These are phyloP conservation scores for Scheffersomyces titani DNA, from an alignment of 1,139 yeast genomes.

Conservation along the genomic window DNA sequence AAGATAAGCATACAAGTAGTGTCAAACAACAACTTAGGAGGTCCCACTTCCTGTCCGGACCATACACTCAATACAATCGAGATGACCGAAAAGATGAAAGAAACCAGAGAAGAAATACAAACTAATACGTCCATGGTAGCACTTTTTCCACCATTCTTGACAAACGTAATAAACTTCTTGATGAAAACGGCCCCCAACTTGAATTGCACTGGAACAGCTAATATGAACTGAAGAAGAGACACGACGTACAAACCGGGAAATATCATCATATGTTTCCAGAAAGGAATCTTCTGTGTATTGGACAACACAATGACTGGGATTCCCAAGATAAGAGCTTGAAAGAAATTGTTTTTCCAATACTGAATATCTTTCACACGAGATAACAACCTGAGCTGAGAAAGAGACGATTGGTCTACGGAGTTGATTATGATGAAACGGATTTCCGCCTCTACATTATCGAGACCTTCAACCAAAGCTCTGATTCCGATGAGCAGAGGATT, in stretches of 20 bases:
- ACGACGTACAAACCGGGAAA: slow-evolving; percentile 59
- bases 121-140: slow-evolving; percentile 98
- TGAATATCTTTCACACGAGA: slow-evolving; percentile 70
- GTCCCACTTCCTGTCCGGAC: slow-evolving; percentile 34
- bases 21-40: slow-evolving; percentile 81
- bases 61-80: slow-evolving; percentile 51
- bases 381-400: slow-evolving; percentile 68
- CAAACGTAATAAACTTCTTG: slow-evolving; percentile 62
- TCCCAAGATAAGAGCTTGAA: slow-evolving; percentile 55
- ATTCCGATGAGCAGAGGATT: slow-evolving; percentile 52
- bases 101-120: slow-evolving; percentile 76
- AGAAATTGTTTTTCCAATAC: slow-evolving; percentile 63
- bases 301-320: slow-evolving; percentile 62
- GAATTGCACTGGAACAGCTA: slow-evolving; percentile 72
- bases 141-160: slow-evolving; percentile 55
- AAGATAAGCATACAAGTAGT: slow-evolving; percentile 82
- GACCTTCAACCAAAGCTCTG: slow-evolving; percentile 52
- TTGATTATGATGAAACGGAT: slow-evolving; percentile 43
- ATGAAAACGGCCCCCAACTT: slow-evolving; percentile 65
- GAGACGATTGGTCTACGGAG: slow-evolving; percentile 46
- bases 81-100: slow-evolving; percentile 71
- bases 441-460: slow-evolving; percentile 24
- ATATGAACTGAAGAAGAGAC: slow-evolving; percentile 58
- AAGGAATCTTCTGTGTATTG: slow-evolving; percentile 44
- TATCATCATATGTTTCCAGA: slow-evolving; percentile 29